Conservation (phyloP, 208 protist species). For the Trypanosoma brucei region DNA sequence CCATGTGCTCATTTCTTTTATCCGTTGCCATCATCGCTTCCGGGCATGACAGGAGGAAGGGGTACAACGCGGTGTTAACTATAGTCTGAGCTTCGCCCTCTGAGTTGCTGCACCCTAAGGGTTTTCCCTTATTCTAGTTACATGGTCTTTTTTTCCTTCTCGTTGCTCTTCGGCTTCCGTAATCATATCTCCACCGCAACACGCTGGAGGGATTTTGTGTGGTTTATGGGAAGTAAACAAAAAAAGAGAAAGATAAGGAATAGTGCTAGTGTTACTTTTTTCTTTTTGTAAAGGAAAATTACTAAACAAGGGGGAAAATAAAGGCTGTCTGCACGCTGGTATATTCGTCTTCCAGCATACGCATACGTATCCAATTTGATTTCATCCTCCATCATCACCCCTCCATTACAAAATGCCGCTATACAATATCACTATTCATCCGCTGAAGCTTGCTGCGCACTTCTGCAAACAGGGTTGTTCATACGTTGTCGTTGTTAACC, state of each 20-base stretch:
- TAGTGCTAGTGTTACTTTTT: conserved; percentile 6
- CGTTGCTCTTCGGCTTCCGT: too few species aligned
- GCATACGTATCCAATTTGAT: neutral
- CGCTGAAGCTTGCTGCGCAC: conserved; percentile 62
- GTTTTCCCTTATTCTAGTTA: too few species aligned
- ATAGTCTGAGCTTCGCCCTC: too few species aligned
- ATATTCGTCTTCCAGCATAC: neutral
- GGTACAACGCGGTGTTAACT: too few species aligned
- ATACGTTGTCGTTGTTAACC: conserved; percentile 73
- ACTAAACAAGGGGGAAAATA: neutral
- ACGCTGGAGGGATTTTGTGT: too few species aligned
- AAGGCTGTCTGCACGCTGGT: neutral
- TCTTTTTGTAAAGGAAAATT: conserved; percentile 5
- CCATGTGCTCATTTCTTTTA: too few species aligned
- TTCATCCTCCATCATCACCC: neutral
- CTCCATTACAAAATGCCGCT: conserved; percentile 38
- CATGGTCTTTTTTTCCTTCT: too few species aligned
- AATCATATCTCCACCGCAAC: too few species aligned
- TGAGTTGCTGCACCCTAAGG: too few species aligned
- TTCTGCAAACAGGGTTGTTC: conserved; percentile 59
- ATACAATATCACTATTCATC: conserved; percentile 75
- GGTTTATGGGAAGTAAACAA: conserved; percentile 4
- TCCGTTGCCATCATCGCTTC: too few species aligned
- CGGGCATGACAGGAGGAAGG: too few species aligned
- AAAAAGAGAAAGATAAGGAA: neutral